phyloP scores from a whole-genome alignment of 2,329 filamentous ascomycete genomes.

The Simplicillium sp. region DNA sequence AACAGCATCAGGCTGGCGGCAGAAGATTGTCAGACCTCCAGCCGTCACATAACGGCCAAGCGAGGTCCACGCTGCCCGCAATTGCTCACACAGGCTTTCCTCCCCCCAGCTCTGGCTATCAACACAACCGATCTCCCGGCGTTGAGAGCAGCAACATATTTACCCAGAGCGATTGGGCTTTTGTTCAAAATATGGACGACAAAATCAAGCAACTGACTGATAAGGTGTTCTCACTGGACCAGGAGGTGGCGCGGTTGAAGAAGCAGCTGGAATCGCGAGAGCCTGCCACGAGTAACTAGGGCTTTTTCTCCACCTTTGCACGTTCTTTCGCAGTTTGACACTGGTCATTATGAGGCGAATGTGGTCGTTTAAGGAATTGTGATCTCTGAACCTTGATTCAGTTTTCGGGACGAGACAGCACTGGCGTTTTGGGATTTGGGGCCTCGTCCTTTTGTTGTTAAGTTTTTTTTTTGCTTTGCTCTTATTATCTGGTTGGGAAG shows the following conservation, averaged over 20 bases:
- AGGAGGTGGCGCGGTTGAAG: neutral
- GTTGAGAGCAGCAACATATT: slow-evolving; percentile 61
- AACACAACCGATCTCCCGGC: slow-evolving; percentile 26
- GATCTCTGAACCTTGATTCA: too few relatives aligned
- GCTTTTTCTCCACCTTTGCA: too few relatives aligned
- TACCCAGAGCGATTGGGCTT: slow-evolving; percentile 54
- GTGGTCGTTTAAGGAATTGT: too few relatives aligned
- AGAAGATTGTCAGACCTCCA: slow-evolving; percentile 47
- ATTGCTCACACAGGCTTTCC: slow-evolving; percentile 26
- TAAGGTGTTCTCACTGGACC: slow-evolving; percentile 14
- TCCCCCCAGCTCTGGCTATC: slow-evolving; percentile 18
- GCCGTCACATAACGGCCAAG: slow-evolving; percentile 38
- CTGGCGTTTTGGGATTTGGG: too few relatives aligned
- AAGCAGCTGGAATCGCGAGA: neutral
- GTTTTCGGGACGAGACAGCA: too few relatives aligned
- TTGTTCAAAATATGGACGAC: slow-evolving; percentile 62
- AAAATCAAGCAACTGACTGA: slow-evolving; percentile 27
- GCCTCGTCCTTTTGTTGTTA: too few relatives aligned
- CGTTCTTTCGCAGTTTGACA: too few relatives aligned
- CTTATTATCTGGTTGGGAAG: too few relatives aligned
- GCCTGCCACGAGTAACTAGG: too few relatives aligned
- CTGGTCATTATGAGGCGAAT: too few relatives aligned
- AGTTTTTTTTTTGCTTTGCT: too few relatives aligned
- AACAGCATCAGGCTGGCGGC: slow-evolving; percentile 51
- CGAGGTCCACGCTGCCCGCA: slow-evolving; percentile 26